These are phyloP conservation scores for Cicer judaicum DNA, from an alignment of 306 rosid species.

Conservation along the genomic window DNA sequence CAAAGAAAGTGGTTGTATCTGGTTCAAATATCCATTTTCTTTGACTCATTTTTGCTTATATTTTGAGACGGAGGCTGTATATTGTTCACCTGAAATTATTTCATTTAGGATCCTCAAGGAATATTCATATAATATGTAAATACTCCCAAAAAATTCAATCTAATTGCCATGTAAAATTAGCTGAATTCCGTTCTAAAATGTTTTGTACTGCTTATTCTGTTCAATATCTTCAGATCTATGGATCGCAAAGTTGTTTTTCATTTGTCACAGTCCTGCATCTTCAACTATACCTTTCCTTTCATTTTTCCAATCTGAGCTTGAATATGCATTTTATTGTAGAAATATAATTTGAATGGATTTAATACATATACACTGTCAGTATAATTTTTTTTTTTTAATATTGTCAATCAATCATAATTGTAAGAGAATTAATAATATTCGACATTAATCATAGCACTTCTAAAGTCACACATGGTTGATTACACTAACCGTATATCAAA, in stretches of 20 bases:
- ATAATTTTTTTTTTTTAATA: too few species aligned
- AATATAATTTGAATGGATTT: too few species aligned
- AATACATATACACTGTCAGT: too few species aligned
- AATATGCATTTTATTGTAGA: background rate
- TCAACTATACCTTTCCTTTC: background rate
- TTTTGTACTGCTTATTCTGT: slow-evolving; percentile 5
- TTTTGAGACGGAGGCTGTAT: background rate
- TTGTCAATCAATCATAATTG: too few species aligned
- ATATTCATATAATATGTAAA: background rate
- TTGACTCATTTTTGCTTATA: too few species aligned
- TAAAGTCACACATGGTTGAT: too few species aligned
- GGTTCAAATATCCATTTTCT: too few species aligned
- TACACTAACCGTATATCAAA: too few species aligned
- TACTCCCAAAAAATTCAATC: background rate
- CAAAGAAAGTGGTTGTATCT: too few species aligned
- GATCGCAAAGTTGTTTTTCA: slow-evolving; percentile 5
- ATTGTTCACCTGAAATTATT: background rate
- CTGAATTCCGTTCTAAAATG: slow-evolving; percentile 18
- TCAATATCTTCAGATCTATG: background rate
- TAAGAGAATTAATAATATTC: too few species aligned
- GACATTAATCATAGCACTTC: too few species aligned
- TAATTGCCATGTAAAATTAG: slow-evolving; percentile 25
- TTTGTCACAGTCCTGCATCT: slow-evolving; percentile 4
- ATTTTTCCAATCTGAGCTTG: slow-evolving; percentile 6
- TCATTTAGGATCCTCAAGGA: background rate